These are phyloP conservation scores for Leccinum rimulosum DNA, from an alignment of 768 basidiomycete species.

Conservation along the genomic window DNA sequence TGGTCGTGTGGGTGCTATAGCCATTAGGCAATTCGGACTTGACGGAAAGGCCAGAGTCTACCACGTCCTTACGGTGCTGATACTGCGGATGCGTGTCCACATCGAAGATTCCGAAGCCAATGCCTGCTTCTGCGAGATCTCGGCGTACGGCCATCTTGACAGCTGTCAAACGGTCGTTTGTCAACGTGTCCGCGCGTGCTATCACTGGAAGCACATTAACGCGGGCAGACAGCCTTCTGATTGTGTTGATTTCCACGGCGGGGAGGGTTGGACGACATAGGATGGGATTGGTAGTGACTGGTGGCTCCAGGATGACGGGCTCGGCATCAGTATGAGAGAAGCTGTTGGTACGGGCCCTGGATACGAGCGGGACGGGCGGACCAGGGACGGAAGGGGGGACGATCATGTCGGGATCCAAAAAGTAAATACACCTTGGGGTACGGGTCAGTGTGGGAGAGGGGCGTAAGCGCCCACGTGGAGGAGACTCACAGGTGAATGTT, in stretches of 20 bases:
- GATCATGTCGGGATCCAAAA: constrained; percentile 81
- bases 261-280: constrained; percentile 68
- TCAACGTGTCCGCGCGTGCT: constrained; percentile 75
- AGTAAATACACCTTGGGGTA: constrained; percentile 71
- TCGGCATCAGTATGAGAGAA: constrained; percentile 71
- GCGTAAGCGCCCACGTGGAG: constrained; percentile 31
- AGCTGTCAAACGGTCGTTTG: constrained; percentile 75
- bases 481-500: constrained; percentile 74
- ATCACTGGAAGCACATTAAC: constrained; percentile 89
- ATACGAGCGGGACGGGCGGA: constrained; percentile 63
- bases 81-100: constrained; percentile 56
- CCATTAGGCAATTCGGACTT: constrained; percentile 55
- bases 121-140: constrained; percentile 81
- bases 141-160: constrained; percentile 78
- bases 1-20: constrained; percentile 50
- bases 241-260: constrained; percentile 67
- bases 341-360: constrained; percentile 67
- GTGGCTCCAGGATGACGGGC: constrained; percentile 78
- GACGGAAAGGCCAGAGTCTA: constrained; percentile 39
- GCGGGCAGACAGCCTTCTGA: constrained; percentile 74
- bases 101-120: constrained; percentile 90
- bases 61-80: constrained; percentile 43
- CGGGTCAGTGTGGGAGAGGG: constrained; percentile 17
- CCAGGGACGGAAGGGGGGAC: constrained; percentile 67
- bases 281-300: constrained; percentile 69